phyloP scores from a whole-genome alignment of 805 yeast species.

The Pichia kluyveri region DNA sequence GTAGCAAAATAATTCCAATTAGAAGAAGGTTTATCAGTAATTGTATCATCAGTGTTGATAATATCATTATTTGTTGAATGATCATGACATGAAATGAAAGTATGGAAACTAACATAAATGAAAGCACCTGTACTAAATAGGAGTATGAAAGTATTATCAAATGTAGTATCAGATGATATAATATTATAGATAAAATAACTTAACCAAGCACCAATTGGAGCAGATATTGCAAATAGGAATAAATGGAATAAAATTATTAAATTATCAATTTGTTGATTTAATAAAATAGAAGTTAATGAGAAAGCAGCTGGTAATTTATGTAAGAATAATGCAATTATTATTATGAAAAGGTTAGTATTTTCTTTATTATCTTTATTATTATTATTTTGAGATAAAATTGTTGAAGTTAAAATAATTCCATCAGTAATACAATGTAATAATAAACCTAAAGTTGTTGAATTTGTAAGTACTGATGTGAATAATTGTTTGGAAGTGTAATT shows the following conservation, averaged over 20 bases:
- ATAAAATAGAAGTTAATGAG: slow-evolving; percentile 49
- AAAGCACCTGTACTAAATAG: slow-evolving; percentile 68
- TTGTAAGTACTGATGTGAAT: slow-evolving; percentile 24
- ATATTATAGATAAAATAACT: slow-evolving; percentile 29
- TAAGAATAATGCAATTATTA: slow-evolving; percentile 52
- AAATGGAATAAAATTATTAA: slow-evolving; percentile 36
- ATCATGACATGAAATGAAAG: slow-evolving; percentile 31
- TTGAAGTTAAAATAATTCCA: slow-evolving; percentile 63
- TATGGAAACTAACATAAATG: slow-evolving; percentile 60
- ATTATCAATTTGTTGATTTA: slow-evolving; percentile 26
- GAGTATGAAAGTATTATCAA: slow-evolving; percentile 40
- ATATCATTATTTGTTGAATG: not conserved
- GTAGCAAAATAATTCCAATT: slow-evolving; percentile 14
- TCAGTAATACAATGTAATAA: slow-evolving; percentile 62
- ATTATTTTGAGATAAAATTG: slow-evolving; percentile 15
- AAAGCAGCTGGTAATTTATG: slow-evolving; percentile 74
- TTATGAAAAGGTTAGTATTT: slow-evolving; percentile 23
- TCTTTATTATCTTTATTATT: slow-evolving; percentile 14
- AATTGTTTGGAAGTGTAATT: not conserved
- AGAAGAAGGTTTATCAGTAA: not conserved
- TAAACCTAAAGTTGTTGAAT: slow-evolving; percentile 52
- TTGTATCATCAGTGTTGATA: too few species aligned
- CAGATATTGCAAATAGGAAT: slow-evolving; percentile 43
- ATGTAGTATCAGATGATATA: slow-evolving; percentile 20
- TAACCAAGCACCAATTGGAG: slow-evolving; percentile 51